These are phyloP conservation scores for Delphinella strobiligena DNA, from an alignment of 2,329 filamentous ascomycete genomes.

Conservation along the genomic window DNA sequence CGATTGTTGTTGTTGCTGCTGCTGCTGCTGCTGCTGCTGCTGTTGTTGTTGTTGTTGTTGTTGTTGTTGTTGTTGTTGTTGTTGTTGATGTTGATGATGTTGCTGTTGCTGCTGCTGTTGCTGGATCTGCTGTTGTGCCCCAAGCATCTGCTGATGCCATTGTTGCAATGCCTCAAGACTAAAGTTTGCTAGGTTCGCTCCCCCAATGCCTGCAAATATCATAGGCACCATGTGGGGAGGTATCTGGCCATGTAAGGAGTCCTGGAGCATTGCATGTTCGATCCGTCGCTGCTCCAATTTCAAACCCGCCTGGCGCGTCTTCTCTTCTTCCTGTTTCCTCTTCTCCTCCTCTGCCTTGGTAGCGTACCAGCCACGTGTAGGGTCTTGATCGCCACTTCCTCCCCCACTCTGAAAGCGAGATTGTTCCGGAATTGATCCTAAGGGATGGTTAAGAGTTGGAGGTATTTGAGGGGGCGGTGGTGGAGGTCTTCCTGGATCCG, in stretches of 20 bases:
- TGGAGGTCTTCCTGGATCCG: constrained; percentile 31
- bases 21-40: constrained; percentile 30
- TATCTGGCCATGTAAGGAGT: constrained; percentile 39
- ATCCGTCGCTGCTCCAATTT: constrained; percentile 39
- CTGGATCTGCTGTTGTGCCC: constrained; percentile 30
- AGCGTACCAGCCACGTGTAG: constrained; percentile 38
- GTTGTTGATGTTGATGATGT: constrained; percentile 19
- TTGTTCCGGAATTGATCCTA: constrained; percentile 25
- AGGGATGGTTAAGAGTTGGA: constrained; percentile 23
- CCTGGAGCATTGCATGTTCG: constrained; percentile 40
- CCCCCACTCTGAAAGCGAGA: constrained; percentile 25
- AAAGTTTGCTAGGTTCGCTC: constrained; percentile 34
- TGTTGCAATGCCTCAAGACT: constrained; percentile 40
- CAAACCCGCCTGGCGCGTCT: constrained; percentile 37
- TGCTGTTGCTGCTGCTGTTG: too few relatives aligned
- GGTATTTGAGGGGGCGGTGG: constrained; percentile 18
- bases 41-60: constrained; percentile 37
- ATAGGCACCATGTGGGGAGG: constrained; percentile 41
- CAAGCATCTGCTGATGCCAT: constrained; percentile 34
- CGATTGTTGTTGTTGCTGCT: constrained; percentile 22
- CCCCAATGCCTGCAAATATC: constrained; percentile 41
- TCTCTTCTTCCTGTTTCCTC: constrained; percentile 42
- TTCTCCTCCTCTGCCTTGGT: constrained; percentile 41
- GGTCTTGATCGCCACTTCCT: constrained; percentile 34
- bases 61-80: constrained; percentile 27